These are phyloP conservation scores for Sherardia arvensis DNA, from an alignment of 257 asterid species.

Conservation along the genomic window DNA sequence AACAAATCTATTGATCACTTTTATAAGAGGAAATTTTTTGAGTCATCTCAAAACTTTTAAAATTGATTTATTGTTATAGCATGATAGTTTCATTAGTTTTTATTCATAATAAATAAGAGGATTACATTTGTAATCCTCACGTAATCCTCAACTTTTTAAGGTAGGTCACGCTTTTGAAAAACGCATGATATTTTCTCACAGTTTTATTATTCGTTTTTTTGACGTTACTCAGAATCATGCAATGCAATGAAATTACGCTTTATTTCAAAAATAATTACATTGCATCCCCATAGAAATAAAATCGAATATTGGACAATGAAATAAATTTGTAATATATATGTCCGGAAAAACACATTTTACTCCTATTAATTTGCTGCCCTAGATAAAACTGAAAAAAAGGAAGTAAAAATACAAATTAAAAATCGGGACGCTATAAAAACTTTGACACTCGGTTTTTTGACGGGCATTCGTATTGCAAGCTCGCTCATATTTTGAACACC, in stretches of 20 bases:
- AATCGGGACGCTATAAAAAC: constrained; percentile 2
- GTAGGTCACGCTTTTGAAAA: too few species aligned
- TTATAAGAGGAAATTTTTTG: neutral
- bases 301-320: neutral
- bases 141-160: too few species aligned
- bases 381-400: neutral
- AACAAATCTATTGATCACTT: neutral
- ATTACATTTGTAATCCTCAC: too few species aligned
- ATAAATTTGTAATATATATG: too few species aligned
- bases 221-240: too few species aligned
- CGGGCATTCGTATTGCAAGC: neutral
- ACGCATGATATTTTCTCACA: too few species aligned
- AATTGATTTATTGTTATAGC: neutral
- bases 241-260: too few species aligned
- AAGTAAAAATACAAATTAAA: neutral
- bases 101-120: too few species aligned
- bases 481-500: neutral
- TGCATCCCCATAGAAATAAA: too few species aligned
- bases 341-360: neutral
- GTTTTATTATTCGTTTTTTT: too few species aligned
- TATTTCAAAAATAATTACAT: too few species aligned
- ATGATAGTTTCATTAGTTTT: neutral
- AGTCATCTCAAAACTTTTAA: too few species aligned
- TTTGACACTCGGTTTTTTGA: neutral
- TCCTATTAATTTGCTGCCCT: neutral